Percentiles rank a stretch among this genome's conserved stretches.
phyloP scores from a whole-genome alignment of 805 yeast genomes.

The Kodamaea jinghongensis region DNA sequence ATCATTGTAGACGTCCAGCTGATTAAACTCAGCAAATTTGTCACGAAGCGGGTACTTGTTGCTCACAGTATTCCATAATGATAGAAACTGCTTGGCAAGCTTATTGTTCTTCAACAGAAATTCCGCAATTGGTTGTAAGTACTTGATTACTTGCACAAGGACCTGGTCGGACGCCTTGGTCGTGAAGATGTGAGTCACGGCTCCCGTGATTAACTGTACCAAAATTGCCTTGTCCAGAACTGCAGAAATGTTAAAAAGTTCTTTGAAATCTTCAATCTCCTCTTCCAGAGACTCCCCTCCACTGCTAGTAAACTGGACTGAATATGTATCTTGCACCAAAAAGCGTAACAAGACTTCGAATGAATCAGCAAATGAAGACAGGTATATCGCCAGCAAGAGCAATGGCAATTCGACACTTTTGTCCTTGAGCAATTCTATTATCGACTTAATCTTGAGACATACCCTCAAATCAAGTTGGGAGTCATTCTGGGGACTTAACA shows the following conservation, averaged over 20 bases:
- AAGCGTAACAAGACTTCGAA: conserved; percentile 43
- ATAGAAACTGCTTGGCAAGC: conserved; percentile 21
- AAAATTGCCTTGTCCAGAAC: conserved; percentile 23
- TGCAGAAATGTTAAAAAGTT: conserved; percentile 24
- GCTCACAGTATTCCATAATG: conserved; percentile 26
- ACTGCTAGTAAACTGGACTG: conserved; percentile 20
- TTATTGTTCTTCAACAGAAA: conserved; percentile 19
- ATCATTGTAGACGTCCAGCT: conserved; percentile 24
- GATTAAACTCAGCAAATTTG: conserved; percentile 24
- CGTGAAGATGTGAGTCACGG: conserved; percentile 27
- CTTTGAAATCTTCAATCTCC: conserved; percentile 29
- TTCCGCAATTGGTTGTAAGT: conserved; percentile 21
- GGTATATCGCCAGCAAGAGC: conserved; percentile 33
- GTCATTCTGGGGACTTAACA: conserved; percentile 18
- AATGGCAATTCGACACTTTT: conserved; percentile 1
- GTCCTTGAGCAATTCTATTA: conserved; percentile 15
- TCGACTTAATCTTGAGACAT: conserved; percentile 20
- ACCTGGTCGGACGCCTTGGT: conserved; percentile 14
- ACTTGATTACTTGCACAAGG: conserved; percentile 16
- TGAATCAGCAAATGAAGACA: conserved; percentile 25
- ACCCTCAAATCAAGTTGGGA: conserved; percentile 19
- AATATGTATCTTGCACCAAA: conserved; percentile 43
- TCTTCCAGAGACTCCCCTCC: conserved; percentile 13
- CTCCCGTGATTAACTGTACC: conserved; percentile 42
- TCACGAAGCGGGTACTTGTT: conserved; percentile 17